Conservation (phyloP, 2,329 filamentous ascomycete species). For the Hymenoscyphus scutula region DNA sequence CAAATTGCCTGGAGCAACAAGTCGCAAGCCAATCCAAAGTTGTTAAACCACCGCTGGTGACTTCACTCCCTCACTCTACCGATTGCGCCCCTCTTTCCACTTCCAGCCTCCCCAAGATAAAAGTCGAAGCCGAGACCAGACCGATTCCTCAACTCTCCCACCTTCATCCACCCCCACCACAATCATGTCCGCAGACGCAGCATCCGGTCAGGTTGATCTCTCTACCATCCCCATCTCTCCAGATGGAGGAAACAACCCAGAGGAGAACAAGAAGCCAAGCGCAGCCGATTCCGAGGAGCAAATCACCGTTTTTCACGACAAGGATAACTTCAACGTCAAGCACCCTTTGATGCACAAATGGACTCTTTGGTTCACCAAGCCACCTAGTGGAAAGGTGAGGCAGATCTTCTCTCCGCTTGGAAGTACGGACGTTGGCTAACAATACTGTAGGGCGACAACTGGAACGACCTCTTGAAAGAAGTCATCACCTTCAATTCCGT, state of each 20-base stretch:
- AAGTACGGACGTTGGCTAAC: slow-evolving; percentile 27
- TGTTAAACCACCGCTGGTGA: slow-evolving; percentile 9
- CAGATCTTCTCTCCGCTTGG: background rate
- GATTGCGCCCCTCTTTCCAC: slow-evolving; percentile 2
- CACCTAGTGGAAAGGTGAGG: slow-evolving; percentile 84
- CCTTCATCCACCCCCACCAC: slow-evolving; percentile 11
- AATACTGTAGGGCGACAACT: slow-evolving; percentile 78
- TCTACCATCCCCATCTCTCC: slow-evolving; percentile 67
- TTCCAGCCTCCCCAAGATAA: slow-evolving; percentile 3
- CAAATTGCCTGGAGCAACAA: slow-evolving; percentile 33
- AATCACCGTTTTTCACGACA: slow-evolving; percentile 95
- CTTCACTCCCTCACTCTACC: slow-evolving; percentile 9
- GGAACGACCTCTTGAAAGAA: slow-evolving; percentile 97
- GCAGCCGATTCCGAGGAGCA: slow-evolving; percentile 56
- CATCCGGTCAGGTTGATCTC: slow-evolving; percentile 58
- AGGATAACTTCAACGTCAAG: slow-evolving; percentile 99
- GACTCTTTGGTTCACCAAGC: slow-evolving; percentile 99
- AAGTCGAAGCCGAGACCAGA: background rate
- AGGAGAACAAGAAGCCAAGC: slow-evolving; percentile 43
- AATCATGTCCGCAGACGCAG: slow-evolving; percentile 31
- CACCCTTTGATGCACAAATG: slow-evolving; percentile 96
- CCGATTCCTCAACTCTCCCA: background rate
- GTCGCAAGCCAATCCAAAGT: slow-evolving; percentile 22
- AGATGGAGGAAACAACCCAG: slow-evolving; percentile 56
- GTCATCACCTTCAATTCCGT: slow-evolving; percentile 98